Evolutionary conservation across 2,329 filamentous ascomycete species (phyloP), one percentile per base, ranked within the genome.

Genomic region (Nigrospora oryzae): DNA sequence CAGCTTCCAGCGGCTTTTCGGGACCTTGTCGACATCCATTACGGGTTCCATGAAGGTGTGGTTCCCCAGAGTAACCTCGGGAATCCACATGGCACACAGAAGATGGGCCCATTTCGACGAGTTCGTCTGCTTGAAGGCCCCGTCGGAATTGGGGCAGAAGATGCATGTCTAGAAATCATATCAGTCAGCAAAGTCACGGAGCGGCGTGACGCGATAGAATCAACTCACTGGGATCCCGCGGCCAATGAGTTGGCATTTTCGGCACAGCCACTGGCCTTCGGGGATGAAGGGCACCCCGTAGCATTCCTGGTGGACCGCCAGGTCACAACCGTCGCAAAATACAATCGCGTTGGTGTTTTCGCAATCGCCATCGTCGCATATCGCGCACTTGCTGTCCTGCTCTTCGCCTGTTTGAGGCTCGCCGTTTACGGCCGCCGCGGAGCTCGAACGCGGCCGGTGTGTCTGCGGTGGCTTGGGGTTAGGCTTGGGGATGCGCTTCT

Each of bases 261-360:
- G 81, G 67, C 93, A 98, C 40, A 96, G 77, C 93, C 93, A 98
- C 65, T 98, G 93, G 15, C 93, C 93, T 68, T 98, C 93, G 2
- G 93, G 93, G 53, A 98, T 98, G 64, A 96, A 98, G 1, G 93
- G 93, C 39, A 98, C 93, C 45, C 93, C 93, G 61, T 98, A 98
- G 65, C 93, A 98, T 69, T 98, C 93, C 64, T 98, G 93, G 64
- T 98, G 93, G 11, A 98, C 93, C 4, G 93, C 93, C 42, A 98
- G 72, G 65, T 98, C 94, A 65, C 93, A 98, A 3, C 93, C 93
- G 61, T 98, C 93, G 62, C 93, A 98, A 61, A 98, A 98, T 17
- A 98, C 93, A 58, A 98, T 98, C 1, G 93, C 93, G 60, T 98
- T 98, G 17, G 93, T 94, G 63, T 98, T 98, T 67, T 98, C 93